phyloP scores from a whole-genome alignment of 2,329 filamentous ascomycete genomes.

The Sarocladium brachiariae region DNA sequence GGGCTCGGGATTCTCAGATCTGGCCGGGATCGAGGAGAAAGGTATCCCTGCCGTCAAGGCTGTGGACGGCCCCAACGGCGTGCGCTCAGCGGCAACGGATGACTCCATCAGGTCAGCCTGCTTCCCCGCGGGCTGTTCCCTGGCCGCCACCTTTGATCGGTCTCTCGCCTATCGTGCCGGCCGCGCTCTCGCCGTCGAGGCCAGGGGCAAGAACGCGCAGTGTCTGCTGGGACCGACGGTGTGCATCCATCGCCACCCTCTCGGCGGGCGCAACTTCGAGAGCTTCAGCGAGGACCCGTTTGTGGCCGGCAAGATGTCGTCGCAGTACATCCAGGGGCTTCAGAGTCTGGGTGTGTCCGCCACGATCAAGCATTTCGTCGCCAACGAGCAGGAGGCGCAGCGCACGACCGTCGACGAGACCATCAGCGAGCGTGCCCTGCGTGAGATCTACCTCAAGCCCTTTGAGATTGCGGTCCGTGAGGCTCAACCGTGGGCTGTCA shows the following conservation, averaged over 20 bases:
- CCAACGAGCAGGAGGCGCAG: constrained; percentile 24
- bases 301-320: constrained; percentile 36
- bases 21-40: background rate
- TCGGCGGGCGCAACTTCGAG: constrained; percentile 37
- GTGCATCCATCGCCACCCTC: constrained; percentile 35
- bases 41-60: background rate
- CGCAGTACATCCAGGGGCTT: constrained; percentile 24
- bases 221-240: constrained; percentile 59
- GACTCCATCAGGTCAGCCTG: constrained; percentile 23
- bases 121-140: constrained; percentile 23
- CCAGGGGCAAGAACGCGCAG: constrained; percentile 57
- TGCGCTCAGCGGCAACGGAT: constrained; percentile 23
- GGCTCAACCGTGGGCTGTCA: constrained; percentile 26
- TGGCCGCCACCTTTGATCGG: constrained; percentile 58
- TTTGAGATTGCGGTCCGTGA: constrained; percentile 30
- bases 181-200: constrained; percentile 47
- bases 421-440: constrained; percentile 28
- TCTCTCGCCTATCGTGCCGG: constrained; percentile 52
- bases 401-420: constrained; percentile 26
- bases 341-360: constrained; percentile 12
- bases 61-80: constrained; percentile 26
- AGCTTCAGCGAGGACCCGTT: constrained; percentile 37
- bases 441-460: constrained; percentile 30
- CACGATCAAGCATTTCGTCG: constrained; percentile 13
- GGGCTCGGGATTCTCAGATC: background rate